phyloP scores from a whole-genome alignment of 2,329 filamentous ascomycete genomes.

The Fusarium gaditjirri region DNA sequence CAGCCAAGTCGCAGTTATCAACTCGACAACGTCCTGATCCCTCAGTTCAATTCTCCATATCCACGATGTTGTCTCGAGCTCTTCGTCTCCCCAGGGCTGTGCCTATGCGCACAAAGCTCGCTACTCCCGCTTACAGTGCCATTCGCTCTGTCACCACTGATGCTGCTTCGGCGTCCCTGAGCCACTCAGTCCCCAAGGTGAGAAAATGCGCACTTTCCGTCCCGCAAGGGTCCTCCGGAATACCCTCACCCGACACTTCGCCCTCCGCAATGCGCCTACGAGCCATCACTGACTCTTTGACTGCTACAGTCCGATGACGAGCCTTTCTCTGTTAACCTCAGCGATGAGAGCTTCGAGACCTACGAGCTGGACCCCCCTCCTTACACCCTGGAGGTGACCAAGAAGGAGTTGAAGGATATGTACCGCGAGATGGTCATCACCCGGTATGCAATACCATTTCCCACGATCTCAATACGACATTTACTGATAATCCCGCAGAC shows the following conservation, averaged over 20 bases:
- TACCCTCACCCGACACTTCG: background rate
- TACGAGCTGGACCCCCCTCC: constrained; percentile 97
- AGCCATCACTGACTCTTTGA: constrained; percentile 30
- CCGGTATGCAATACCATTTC: constrained; percentile 69
- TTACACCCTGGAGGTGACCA: constrained; percentile 92
- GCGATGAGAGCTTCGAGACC: constrained; percentile 99
- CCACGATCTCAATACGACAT: background rate
- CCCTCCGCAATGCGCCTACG: background rate
- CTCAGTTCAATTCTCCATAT: constrained; percentile 44
- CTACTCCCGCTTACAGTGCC: constrained; percentile 58
- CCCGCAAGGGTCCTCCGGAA: constrained; percentile 4
- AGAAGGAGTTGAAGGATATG: constrained; percentile 98
- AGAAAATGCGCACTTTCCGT: constrained; percentile 46
- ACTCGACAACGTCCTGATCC: constrained; percentile 46
- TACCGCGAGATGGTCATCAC: constrained; percentile 97
- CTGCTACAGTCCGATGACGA: constrained; percentile 84
- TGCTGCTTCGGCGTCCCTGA: constrained; percentile 89
- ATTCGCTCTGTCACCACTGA: constrained; percentile 91
- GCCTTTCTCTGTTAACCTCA: constrained; percentile 90
- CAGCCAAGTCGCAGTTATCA: constrained; percentile 47
- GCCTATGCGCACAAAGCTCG: constrained; percentile 64
- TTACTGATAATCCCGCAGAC: constrained; percentile 66
- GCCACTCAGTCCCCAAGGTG: constrained; percentile 72
- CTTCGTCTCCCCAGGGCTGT: constrained; percentile 69
- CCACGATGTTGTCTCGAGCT: constrained; percentile 76